Base-by-base conservation (phyloP, 306 rosid species). In the Erythrophleum fordii region DNA sequence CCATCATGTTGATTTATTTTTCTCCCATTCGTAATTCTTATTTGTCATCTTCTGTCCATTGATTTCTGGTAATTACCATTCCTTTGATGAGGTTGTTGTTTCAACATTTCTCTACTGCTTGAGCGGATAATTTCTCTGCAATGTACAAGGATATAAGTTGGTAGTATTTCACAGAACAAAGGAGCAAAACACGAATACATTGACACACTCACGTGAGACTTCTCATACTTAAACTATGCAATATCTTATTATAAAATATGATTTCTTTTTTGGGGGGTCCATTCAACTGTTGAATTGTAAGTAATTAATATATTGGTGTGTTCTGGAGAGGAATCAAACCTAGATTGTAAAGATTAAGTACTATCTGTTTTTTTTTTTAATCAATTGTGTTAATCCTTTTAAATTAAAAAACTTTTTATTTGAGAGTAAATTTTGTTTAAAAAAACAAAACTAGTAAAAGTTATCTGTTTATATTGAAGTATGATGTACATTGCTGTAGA, bases 1-100 rank as follows among this genome's bases (percentile, higher is more conserved):
- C 46, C 41, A 31, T 75, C 44, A 42, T 79, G 86, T 82, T 71
- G 80, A 82, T 75, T 64, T 20, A 8, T 39, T 5, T 28, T 9
- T 31, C 41, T 31, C 60, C 39, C 13, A 11, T 45, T 14, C 2
- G 31, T 20, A 11, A 8, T 10, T 34, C 20, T 17, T 3, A 6
- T 66, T 3, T 37, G 16, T n/a, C 29, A 42, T 16, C 17, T 14
- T 48, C 53, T 14, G 7, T 48, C 18, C 53, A 16, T 14, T 48
- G 53, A 14, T 48, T 48, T 48, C 20, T 48, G 53, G 53, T 53
- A 52, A 53, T 18, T 53, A 6, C 0, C 11, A 53, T 53, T n/a
- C 26, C 60, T 8, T 20, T 20, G 25, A 53, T 53, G 60, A 53
- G 22, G 2, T n/a, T 20, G 52, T 46, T 46, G 28, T 55, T 49